Base-by-base conservation (phyloP, 116 monocot genomes). In the Zostera marina region DNA sequence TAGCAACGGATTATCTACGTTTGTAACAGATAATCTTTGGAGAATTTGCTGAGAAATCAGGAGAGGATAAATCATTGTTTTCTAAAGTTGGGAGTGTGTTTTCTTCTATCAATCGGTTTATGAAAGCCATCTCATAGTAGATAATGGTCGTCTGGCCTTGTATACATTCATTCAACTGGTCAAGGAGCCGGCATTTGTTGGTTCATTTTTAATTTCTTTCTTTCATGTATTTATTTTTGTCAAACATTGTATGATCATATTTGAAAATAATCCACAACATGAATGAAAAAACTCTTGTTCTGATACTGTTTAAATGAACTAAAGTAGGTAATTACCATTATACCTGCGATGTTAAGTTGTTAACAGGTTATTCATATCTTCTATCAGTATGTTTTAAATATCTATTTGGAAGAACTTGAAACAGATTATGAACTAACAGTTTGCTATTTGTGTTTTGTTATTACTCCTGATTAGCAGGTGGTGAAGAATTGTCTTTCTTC, bases 81-180 rank as follows among this genome's bases (percentile, higher is more conserved):
- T 65, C 13, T 41, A 76, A 72, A 71, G 92, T 81, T 8, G 68
- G 76, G 57, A 68, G 81, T 58, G 59, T 84, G 25, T 68, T 92
- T 45, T 65, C 58, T 62, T 83, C 83, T 8, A 22, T 84, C 41
- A 81, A 74, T n/a, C 53, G 66, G 47, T 84, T 92, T 58, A 87
- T 92, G 83, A 92, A 70, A 70, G 70, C 72, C 41, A 83, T 87
- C 52, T 83, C 84, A 51, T 80, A 75, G 64, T 82, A 72, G 72
- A 53, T 24, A n/a, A n/a, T n/a, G n/a, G n/a, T n/a, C 12, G 12
- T 4, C 20, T 53, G 23, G 49, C 53, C 23, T 3, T 32, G 5
- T 32, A 32, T 32, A 32, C 32, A 56, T 39, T 38, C 15, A n/a
- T n/a, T n/a, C n/a, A n/a, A n/a, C n/a, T n/a, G n/a, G 39, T 38